Evolutionary conservation across 192 early-diverging fungal species (phyloP).

Genomic region (Umbelopsis ramanniana): DNA sequence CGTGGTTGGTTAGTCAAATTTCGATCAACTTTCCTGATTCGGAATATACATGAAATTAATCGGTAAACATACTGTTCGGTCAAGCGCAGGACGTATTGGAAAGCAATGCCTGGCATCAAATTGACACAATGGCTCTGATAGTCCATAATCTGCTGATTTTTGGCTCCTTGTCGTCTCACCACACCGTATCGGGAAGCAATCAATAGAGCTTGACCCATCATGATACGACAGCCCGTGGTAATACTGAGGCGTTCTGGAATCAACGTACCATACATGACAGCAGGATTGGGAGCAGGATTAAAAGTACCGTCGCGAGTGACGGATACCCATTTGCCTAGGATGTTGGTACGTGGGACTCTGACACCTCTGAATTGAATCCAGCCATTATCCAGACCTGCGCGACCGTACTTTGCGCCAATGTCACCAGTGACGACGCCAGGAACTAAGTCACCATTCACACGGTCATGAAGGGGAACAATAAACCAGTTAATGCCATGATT

Average conservation of each 20-base stretch:
- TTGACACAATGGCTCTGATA: slow-evolving; percentile 67
- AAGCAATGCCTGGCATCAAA: slow-evolving; percentile 58
- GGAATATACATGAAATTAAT: too few species aligned
- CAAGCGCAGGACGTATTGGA: slow-evolving; percentile 52
- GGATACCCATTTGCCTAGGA: slow-evolving; percentile 62
- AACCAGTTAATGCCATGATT: slow-evolving; percentile 70
- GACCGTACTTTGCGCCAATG: slow-evolving; percentile 64
- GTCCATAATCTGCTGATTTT: slow-evolving; percentile 69
- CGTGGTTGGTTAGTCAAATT: too few species aligned
- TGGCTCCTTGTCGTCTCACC: slow-evolving; percentile 61
- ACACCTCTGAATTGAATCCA: slow-evolving; percentile 66
- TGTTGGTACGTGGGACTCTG: slow-evolving; percentile 59
- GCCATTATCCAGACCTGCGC: slow-evolving; percentile 67
- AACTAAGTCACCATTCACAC: slow-evolving; percentile 49
- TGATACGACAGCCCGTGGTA: slow-evolving; percentile 41
- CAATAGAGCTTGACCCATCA: slow-evolving; percentile 55
- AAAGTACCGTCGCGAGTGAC: slow-evolving; percentile 60
- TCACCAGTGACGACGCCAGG: slow-evolving; percentile 62
- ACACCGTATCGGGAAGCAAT: slow-evolving; percentile 67
- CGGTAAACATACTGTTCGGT: slow-evolving; percentile 34
- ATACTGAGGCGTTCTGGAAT: slow-evolving; percentile 68
- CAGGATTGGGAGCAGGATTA: slow-evolving; percentile 56
- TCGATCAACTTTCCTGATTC: too few species aligned
- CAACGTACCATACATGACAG: slow-evolving; percentile 60
- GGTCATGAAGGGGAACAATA: slow-evolving; percentile 62